phyloP scores from a whole-genome alignment of 2,329 filamentous ascomycete genomes.

The Colletotrichum acutatum region DNA sequence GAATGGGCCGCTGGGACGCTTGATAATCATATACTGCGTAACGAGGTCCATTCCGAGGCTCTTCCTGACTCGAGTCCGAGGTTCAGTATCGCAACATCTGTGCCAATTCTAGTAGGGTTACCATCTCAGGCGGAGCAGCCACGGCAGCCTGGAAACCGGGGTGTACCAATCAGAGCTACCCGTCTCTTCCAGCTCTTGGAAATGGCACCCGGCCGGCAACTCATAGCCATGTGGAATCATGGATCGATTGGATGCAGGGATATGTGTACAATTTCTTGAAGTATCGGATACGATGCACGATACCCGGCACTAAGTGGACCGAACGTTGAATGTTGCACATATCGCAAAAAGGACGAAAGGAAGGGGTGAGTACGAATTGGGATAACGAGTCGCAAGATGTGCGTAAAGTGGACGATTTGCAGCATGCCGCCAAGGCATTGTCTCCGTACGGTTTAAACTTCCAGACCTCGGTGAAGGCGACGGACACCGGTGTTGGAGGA shows the following conservation, averaged over 20 bases:
- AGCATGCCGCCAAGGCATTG: constrained; percentile 6
- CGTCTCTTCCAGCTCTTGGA: background rate
- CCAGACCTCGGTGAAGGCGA: constrained; percentile 11
- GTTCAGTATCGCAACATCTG: constrained; percentile 2
- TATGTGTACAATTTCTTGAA: background rate
- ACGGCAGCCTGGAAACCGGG: constrained; percentile 6
- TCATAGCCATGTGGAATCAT: constrained; percentile 28
- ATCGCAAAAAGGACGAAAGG: background rate
- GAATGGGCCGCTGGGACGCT: constrained; percentile 13
- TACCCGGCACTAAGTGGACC: constrained; percentile 30
- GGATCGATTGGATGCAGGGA: constrained; percentile 13
- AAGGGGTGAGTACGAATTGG: background rate
- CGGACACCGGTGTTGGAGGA: background rate
- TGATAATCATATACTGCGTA: background rate
- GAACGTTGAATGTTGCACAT: constrained; percentile 15
- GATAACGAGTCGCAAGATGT: constrained; percentile 18
- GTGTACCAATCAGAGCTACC: background rate
- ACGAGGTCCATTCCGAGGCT: background rate
- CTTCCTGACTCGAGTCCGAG: constrained; percentile 25
- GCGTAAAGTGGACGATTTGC: constrained; percentile 5
- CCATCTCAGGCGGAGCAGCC: constrained; percentile 12
- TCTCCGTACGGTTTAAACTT: background rate
- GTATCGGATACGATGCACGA: constrained; percentile 30
- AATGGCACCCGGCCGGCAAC: constrained; percentile 28
- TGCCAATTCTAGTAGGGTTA: constrained; percentile 3